A percentile compares a stretch with the other conserved stretches of the same genome.
phyloP scores from a whole-genome alignment of 805 yeast genomes.

The Nakazawaea siamensis region DNA sequence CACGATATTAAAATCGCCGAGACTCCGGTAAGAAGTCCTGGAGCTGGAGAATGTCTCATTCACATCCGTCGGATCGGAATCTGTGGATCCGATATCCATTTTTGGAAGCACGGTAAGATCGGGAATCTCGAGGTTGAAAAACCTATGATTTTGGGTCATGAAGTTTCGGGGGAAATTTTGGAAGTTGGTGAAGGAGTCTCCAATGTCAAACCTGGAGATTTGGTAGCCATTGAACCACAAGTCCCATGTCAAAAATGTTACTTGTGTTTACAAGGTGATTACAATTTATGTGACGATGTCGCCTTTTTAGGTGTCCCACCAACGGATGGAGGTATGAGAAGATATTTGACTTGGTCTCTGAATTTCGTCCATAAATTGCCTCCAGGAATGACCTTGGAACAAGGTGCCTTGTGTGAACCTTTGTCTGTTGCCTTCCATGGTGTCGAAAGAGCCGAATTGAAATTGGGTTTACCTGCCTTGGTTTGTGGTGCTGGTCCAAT shows the following conservation, averaged over 20 bases:
- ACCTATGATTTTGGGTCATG: constrained; percentile 36
- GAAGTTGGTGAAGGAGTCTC: constrained; percentile 42
- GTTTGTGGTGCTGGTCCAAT: constrained; percentile 57
- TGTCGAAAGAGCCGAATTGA: constrained; percentile 36
- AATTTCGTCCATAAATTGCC: constrained; percentile 29
- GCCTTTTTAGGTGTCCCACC: constrained; percentile 30
- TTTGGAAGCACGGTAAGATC: constrained; percentile 57
- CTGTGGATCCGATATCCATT: constrained; percentile 71
- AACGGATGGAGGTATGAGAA: constrained; percentile 30
- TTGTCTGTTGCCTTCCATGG: constrained; percentile 47
- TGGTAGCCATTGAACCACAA: constrained; percentile 48
- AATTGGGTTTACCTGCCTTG: constrained; percentile 38
- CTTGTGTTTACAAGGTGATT: constrained; percentile 30
- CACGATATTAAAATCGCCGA: constrained; percentile 3
- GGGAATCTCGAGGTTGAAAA: constrained; percentile 34
- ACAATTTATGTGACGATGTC: constrained; percentile 30
- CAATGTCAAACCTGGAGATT: constrained; percentile 35
- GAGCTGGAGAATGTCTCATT: constrained; percentile 37
- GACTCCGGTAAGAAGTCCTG: constrained; percentile 18
- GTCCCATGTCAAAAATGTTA: constrained; percentile 37
- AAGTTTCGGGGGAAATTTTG: constrained; percentile 35
- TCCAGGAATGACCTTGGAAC: constrained; percentile 34
- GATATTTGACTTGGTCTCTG: constrained; percentile 25
- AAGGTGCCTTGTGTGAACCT: constrained; percentile 52
- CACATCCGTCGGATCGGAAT: constrained; percentile 62